Base-by-base conservation (phyloP, 2,329 filamentous ascomycete genomes). In the Aspergillus sergii region DNA sequence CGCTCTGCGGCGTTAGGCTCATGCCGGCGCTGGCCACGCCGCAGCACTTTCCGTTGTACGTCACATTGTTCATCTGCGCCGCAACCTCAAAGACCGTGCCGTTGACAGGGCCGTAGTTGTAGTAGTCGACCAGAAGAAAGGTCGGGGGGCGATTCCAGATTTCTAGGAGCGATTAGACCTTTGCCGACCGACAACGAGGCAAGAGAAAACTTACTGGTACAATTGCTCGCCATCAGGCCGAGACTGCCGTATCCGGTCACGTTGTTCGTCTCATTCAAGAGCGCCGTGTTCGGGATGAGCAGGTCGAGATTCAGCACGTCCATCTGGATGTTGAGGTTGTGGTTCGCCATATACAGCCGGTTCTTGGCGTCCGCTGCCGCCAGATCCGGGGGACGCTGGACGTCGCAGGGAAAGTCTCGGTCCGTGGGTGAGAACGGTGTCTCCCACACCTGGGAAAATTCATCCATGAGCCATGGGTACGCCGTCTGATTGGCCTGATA, bases 391-490 rank as follows among this genome's bases (percentile, higher is more conserved):
- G 94, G 93, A 0, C 94, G 89, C 73, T 97, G 87, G 43, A 89
- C 83, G 0, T 82, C 88, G 80, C 94, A 97, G 0, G 93, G 93
- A 75, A 97, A 96, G 0, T 77, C 75, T 3, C 88, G 79, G 70
- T 89, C 78, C 0, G 84, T 86, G 0, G 87, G 93, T 59, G 93
- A 91, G 75, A 96, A 97, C 0, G 92, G 91, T 0, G 93, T 94
- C 80, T 97, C 92, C 91, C 92, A 97, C 80, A 96, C 86, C 73
- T 96, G 91, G 7, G 86, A 86, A 80, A 97, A 97, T 78, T 97
- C 85, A 76, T 96, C 92, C 46, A 97, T 83, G 48, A 97, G 85
- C 87, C 92, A 97, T 0, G 94, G 93, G 21, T 92, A 89, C 23
- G 84, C 83, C 0, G 83, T 86, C 78, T 96, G 91, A 75, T 97